Evolutionary conservation across 1,284 basidiomycete species (phyloP).

Genomic region (Amylostereum areolatum): DNA sequence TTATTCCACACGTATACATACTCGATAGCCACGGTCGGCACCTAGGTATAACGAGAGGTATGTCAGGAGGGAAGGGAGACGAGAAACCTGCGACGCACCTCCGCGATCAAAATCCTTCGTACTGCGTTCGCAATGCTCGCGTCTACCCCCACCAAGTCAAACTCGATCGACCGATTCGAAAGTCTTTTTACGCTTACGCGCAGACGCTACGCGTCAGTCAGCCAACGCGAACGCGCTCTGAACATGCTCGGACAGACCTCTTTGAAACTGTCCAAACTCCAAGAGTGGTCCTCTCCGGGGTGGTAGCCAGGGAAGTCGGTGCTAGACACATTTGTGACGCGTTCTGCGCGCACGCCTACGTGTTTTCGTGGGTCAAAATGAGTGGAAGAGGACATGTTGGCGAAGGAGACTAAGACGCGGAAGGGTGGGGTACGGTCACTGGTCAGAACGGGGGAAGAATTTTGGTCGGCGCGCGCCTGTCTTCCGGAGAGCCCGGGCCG

Average conservation of each 20-base stretch:
- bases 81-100: conserved; percentile 47
- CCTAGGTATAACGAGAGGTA: conserved; percentile 35
- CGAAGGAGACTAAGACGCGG: neutral
- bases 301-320: conserved; percentile 87
- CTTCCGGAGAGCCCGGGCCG: too few relatives aligned
- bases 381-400: conserved; percentile 5
- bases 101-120: conserved; percentile 88
- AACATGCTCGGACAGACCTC: conserved; percentile 43
- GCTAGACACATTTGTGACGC: conserved; percentile 77
- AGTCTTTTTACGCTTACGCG: conserved; percentile 71
- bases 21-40: conserved; percentile 92
- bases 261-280: conserved; percentile 74
- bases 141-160: conserved; percentile 95
- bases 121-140: conserved; percentile 95
- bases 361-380: conserved; percentile 33
- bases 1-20: conserved; percentile 95
- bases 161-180: conserved; percentile 82
- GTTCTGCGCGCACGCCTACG: conserved; percentile 62
- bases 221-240: conserved; percentile 14
- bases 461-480: too few relatives aligned
- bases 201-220: conserved; percentile 47
- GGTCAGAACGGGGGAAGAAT: too few relatives aligned
- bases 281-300: conserved; percentile 78
- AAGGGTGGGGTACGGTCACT: neutral
- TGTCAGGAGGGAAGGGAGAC: neutral